phyloP scores from a whole-genome alignment of 441 rosid species.

The Brassica balearica region DNA sequence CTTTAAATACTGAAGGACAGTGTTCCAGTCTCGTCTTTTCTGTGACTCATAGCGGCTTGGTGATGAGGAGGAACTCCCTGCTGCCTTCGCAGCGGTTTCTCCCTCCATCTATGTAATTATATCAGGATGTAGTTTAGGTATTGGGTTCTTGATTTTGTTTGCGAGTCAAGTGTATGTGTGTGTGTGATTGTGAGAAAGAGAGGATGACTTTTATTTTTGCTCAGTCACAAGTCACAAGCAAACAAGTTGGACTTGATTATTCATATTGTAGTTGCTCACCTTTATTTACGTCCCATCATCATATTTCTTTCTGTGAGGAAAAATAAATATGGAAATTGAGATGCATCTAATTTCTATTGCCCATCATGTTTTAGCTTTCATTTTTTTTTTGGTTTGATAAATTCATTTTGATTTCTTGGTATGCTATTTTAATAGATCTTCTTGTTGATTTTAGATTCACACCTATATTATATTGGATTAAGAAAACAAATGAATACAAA shows the following conservation, averaged over 20 bases:
- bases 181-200: neutral
- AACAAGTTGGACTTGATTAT: constrained; percentile 41
- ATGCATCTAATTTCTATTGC: constrained; percentile 9
- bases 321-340: neutral
- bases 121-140: constrained; percentile 3
- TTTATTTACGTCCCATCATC: constrained; percentile 43
- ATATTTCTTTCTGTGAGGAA: constrained; percentile 20
- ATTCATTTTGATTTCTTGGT: neutral
- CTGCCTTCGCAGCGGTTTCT: constrained; percentile 22
- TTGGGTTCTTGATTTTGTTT: constrained; percentile 33
- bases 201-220: constrained; percentile 23
- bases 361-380: constrained; percentile 16
- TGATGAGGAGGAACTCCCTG: constrained; percentile 41
- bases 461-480: neutral
- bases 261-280: constrained; percentile 34
- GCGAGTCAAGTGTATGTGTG: neutral
- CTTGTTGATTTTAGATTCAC: neutral
- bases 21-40: constrained; percentile 94
- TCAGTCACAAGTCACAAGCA: constrained; percentile 29
- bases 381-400: neutral
- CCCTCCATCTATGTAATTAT: constrained; percentile 33
- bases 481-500: constrained; percentile 11
- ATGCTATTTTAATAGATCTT: neutral
- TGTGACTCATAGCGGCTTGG: constrained; percentile 92
- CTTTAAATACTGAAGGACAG: constrained; percentile 80